Base-by-base conservation (phyloP, 1,139 yeast species). In the Geotrichum histeridarum region DNA sequence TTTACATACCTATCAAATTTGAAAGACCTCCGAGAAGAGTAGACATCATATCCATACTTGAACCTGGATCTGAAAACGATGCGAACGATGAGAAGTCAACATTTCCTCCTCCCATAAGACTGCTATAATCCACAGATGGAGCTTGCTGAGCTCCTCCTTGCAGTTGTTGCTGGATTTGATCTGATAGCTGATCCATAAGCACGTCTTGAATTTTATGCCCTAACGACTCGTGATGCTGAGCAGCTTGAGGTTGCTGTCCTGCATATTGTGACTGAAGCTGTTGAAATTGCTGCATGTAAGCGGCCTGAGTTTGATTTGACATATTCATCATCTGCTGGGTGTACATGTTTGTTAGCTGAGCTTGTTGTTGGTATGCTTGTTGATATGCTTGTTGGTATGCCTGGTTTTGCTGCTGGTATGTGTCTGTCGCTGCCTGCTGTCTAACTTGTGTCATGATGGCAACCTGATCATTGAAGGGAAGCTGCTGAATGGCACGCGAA, bases 331-430 rank as follows among this genome's bases (percentile, higher is more conserved):
- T 22, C 27, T 22, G 27, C 5, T 22, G 39, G 12, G 39, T 17
- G 15, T 37, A 14, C 39, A 37, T 8, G n/a, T 37, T 9, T 37
- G 39, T n/a, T n/a, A n/a, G 39, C 12, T 37, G 39, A 22, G 44
- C 33, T 22, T 42, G 44, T 33, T 57, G 59, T 35, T 35, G 50
- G 32, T 51, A 55, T 8, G 47, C 22, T 35, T 39, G 43, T 18
- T 42, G 15, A 46, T 48, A 39, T 27, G 39, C 38, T 15, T 48
- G 46, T 8, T n/a, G 31, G 33, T 54, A 56, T 6, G 37, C 30
- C 48, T 27, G 43, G 33, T 8, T 27, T 42, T 42, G 44, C 14
- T 8, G 15, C 33, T 22, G 27, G 27, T 22, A 22, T 22, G 27
- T 22, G 5, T 22, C 27, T 22, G 43, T 9, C 15, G 15, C 33